Evolutionary conservation across 75 land plant species (phyloP).

Genomic region (Pinus albicaulis): DNA sequence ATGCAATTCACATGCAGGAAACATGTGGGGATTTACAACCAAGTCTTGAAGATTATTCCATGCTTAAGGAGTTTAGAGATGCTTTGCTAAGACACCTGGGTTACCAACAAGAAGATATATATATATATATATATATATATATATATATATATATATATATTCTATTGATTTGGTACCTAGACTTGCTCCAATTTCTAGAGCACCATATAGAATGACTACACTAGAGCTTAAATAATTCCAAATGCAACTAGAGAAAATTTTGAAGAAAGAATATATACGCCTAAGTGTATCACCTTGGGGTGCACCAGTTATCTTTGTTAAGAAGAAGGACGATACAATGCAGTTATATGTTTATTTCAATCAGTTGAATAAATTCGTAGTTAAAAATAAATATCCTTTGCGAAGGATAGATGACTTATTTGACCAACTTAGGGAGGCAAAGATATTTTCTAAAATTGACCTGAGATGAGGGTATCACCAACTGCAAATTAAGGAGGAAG

Average conservation of each 20-base stretch:
- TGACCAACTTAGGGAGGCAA: not conserved
- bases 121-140: no score
- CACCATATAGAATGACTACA: not conserved
- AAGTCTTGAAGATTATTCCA: no score
- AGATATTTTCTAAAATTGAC: not conserved
- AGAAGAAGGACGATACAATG: not conserved
- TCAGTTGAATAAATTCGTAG: not conserved
- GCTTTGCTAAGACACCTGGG: no score
- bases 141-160: no score
- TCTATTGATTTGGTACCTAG: no score
- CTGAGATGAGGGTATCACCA: constrained; percentile 1
- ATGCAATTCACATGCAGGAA: no score
- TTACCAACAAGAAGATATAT: no score
- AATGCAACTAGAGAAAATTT: not conserved
- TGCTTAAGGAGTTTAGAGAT: no score
- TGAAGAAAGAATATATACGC: not conserved
- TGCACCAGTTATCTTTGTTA: not conserved
- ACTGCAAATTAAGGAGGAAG: not conserved
- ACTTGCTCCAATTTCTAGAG: not conserved
- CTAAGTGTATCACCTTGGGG: not conserved
- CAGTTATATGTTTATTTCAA: not conserved
- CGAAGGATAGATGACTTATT: not conserved
- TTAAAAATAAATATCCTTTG: not conserved
- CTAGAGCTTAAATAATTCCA: not conserved
- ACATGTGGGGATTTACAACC: no score